phyloP scores from a whole-genome alignment of 768 basidiomycete genomes.

The Candolleomyces aberdarensis region DNA sequence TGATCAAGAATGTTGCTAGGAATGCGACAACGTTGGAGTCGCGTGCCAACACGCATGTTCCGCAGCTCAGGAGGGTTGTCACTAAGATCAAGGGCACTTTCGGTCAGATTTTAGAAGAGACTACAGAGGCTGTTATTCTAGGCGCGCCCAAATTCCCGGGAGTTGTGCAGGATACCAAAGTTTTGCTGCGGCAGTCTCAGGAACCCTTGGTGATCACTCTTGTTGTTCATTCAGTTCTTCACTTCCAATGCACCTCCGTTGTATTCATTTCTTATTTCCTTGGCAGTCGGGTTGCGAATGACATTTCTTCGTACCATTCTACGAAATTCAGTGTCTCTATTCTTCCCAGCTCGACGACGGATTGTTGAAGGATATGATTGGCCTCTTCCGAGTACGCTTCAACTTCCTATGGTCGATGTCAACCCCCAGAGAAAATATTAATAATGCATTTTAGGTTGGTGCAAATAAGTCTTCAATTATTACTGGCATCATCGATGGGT shows the following conservation, averaged over 20 bases:
- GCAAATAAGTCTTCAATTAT: constrained; percentile 85
- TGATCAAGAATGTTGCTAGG: constrained; percentile 88
- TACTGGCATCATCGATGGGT: constrained; percentile 83
- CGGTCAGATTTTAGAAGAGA: constrained; percentile 94
- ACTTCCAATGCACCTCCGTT: not conserved
- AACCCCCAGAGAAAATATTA: not conserved
- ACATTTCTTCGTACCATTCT: constrained; percentile 77
- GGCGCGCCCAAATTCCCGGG: constrained; percentile 87
- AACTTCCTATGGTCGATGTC: not conserved
- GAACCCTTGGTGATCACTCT: constrained; percentile 92
- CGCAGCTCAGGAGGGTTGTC: constrained; percentile 75
- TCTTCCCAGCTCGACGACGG: constrained; percentile 46
- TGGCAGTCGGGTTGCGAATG: constrained; percentile 70
- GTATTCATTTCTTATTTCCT: constrained; percentile 17
- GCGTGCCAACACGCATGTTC: constrained; percentile 74
- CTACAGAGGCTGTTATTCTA: constrained; percentile 74
- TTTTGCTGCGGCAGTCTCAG: constrained; percentile 85
- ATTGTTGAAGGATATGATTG: constrained; percentile 87
- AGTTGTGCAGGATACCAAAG: constrained; percentile 90
- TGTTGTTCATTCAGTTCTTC: constrained; percentile 23
- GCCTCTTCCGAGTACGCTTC: constrained; percentile 70
- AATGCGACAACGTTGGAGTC: constrained; percentile 75
- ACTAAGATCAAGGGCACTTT: constrained; percentile 92
- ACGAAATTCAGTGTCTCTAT: constrained; percentile 73
- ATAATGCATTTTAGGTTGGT: constrained; percentile 53